Evolutionary conservation across 192 early-diverging fungal species (phyloP).

Genomic region (Entophlyctis helioformis): DNA sequence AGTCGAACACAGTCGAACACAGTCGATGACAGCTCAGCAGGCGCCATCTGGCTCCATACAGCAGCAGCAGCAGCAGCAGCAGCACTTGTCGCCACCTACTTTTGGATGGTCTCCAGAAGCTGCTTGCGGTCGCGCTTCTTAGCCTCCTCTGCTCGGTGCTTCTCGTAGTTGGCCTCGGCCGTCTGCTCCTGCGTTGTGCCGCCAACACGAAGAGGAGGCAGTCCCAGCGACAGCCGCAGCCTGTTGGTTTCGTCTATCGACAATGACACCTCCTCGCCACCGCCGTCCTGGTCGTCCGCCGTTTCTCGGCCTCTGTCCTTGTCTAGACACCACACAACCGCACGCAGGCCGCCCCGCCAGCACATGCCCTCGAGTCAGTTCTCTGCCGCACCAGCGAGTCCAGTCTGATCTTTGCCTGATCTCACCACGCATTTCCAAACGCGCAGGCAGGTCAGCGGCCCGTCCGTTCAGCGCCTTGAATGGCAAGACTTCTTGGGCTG

Average conservation of each 20-base stretch:
- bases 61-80: neutral
- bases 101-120: conserved; percentile 40
- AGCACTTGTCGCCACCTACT: conserved; percentile 3
- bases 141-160: conserved; percentile 33
- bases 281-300: too few relatives aligned
- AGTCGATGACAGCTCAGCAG: neutral
- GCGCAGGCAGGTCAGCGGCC: too few relatives aligned
- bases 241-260: conserved; percentile 37
- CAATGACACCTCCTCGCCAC: conserved; percentile 15
- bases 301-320: too few relatives aligned
- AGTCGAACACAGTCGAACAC: neutral
- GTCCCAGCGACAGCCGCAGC: conserved; percentile 24
- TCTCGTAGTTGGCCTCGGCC: conserved; percentile 47
- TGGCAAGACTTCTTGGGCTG: too few relatives aligned
- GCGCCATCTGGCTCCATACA: neutral
- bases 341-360: too few relatives aligned
- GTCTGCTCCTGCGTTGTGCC: neutral
- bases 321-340: too few relatives aligned
- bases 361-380: too few relatives aligned
- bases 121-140: conserved; percentile 35
- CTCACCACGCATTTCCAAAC: too few relatives aligned
- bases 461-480: too few relatives aligned
- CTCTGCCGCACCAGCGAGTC: too few relatives aligned
- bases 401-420: too few relatives aligned
- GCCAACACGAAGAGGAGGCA: conserved; percentile 20